Evolutionary conservation across 352 stramenopile genomes (phyloP), one percentile per base, ranked within the genome.

Genomic region (Pythium brassicae): DNA sequence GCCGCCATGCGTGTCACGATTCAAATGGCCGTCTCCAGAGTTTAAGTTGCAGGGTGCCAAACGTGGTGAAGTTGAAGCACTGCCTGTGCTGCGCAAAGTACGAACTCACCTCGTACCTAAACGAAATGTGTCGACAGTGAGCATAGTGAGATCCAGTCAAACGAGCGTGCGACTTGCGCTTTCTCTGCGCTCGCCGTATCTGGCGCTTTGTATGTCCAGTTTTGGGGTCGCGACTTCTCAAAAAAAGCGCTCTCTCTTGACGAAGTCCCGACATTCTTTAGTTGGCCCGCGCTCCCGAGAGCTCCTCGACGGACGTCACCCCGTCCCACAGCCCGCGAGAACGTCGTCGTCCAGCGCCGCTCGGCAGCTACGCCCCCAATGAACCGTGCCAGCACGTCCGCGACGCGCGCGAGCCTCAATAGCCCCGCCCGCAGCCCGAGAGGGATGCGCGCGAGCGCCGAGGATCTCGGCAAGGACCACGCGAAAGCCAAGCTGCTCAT

Each of bases 401-500:
- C 20, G 2, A 12, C 42, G 2, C 9, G 11, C 50, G 43, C 20
- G 32, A 12, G 12, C 40, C 23, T n/a, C n/a, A 25, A 26, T 19
- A 26, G 19, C 39, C 19, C 17, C 17, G 34, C 22, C 17, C 50
- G 29, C 29, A 45, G 34, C 42, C 42, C 32, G 19, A 34, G 17
- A 22, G n/a, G 5, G 48, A 26, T 19, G 32, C 48, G n/a, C 10
- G 23, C 35, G 26, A 44, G 48, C 29, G 14, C 15, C n/a, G 48
- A 37, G 27, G 47, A 37, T 15, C 27, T 46, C 6, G 40, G 40
- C n/a, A 46, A 89, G 46, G 78, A 89, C 40, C 61, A 69, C 45
- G 62, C 66, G 23, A 87, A 78, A 54, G 74, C 78, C 55, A 83
- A 83, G 55, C 52, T 92, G 51, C 72, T 94, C 47, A 88, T 92